These are phyloP conservation scores for Paraurostyla sp. DNA, from an alignment of 73 alveolate species.

Conservation along the genomic window DNA sequence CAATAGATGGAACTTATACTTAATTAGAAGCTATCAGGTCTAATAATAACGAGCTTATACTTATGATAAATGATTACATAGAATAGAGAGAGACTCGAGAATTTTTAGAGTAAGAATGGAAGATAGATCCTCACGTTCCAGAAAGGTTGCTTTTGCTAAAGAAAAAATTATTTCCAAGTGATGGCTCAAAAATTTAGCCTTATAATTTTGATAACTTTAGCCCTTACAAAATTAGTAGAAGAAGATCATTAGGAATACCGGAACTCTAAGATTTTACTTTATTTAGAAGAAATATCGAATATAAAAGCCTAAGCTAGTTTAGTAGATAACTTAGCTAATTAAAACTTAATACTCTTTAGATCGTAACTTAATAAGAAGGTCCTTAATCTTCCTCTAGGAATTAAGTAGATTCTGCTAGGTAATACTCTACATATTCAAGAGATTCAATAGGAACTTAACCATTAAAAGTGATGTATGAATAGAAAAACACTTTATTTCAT, in stretches of 20 bases:
- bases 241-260: neutral
- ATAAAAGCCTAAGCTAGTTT: no score
- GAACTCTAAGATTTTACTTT: neutral
- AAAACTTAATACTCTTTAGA: no score
- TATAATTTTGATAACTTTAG: neutral
- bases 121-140: constrained; percentile 7
- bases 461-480: neutral
- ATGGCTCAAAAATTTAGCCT: neutral
- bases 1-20: constrained; percentile 35
- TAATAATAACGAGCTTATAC: neutral
- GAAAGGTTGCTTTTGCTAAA: constrained; percentile 1
- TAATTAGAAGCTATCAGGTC: constrained; percentile 1
- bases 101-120: constrained; percentile 36
- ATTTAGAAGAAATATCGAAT: no score
- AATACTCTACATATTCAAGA: no score
- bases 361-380: no score
- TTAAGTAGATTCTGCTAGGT: neutral
- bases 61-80: neutral
- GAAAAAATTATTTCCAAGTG: constrained; percentile 2
- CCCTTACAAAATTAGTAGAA: neutral
- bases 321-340: no score
- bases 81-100: neutral
- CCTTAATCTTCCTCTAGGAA: neutral
- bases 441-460: neutral
- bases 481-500: neutral